phyloP scores from a whole-genome alignment of 148 eudicot genomes.

The Camellia japonica region DNA sequence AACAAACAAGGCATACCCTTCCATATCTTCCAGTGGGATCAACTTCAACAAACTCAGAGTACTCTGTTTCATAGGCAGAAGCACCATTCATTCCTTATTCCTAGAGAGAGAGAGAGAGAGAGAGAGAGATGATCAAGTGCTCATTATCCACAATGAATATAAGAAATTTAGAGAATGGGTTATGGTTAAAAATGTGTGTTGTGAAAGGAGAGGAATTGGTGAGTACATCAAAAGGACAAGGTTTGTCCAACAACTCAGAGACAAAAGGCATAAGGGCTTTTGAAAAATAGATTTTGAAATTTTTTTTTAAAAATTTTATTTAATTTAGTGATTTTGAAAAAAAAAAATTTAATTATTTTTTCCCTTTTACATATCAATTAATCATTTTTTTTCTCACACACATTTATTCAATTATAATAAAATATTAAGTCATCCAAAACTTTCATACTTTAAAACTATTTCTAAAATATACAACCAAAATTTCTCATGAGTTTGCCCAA shows the following conservation, averaged over 20 bases:
- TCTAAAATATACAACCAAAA: no score
- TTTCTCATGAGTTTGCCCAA: no score
- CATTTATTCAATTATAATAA: no score
- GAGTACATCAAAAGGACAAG: constrained; percentile 16
- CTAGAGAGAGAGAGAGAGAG: constrained; percentile 7
- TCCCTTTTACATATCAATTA: no score
- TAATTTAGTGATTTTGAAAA: no score
- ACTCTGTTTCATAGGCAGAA: constrained; percentile 39
- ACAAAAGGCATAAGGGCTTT: constrained; percentile 16
- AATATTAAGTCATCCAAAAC: no score
- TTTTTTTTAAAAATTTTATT: no score
- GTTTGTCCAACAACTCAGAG: constrained; percentile 15
- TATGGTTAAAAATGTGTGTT: background rate
- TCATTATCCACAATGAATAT: background rate
- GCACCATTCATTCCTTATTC: constrained; percentile 47
- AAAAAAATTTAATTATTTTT: no score
- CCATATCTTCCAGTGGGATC: constrained; percentile 96
- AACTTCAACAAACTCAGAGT: constrained; percentile 71
- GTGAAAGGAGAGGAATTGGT: constrained; percentile 14
- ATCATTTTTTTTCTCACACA: no score
- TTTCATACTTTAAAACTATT: no score
- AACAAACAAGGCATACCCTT: constrained; percentile 40
- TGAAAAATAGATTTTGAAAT: background rate
- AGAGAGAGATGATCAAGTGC: background rate
- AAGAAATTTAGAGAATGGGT: background rate